Base-by-base conservation (phyloP, 345 rosid species). In the Aquilaria malaccensis region DNA sequence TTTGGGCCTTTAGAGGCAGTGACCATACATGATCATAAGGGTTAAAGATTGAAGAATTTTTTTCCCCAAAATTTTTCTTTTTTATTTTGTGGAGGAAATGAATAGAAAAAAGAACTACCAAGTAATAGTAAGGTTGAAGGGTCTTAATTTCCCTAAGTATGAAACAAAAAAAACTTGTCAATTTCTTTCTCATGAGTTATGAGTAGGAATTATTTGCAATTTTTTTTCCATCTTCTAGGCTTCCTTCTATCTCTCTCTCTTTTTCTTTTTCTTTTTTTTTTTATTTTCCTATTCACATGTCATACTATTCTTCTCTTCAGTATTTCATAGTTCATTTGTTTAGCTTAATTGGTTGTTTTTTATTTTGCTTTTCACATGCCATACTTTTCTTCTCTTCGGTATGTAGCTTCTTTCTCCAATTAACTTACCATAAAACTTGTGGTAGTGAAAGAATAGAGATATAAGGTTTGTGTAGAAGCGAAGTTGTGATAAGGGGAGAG, bases 1-100 rank as follows among this genome's bases (percentile, higher is more conserved):
- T 60, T 72, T 92, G 52, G 81, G 98, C 72, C 97, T 92, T 59
- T 92, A 83, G 87, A 66, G 69, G 32, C 30, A 33, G 31, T n/a
- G 54, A 30, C 11, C 56, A 14, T 48, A 63, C 13, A 60, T 31
- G 55, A 48, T n/a, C 45, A 12, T 56, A 52, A 37, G 32, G 60
- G 56, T 56, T 41, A 33, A 48, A 46, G 51, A 56, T 65, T 65
- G 10, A 33, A 65, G 14, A 22, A 46, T 41, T 45, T 58, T 60
- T 50, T 52, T 30, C 37, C 51, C 22, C 22, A 22, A 22, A 22
- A 0, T 45, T 58, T 50, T 50, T 45, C 54, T 37, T 43, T 11
- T 47, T 73, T 56, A 57, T 65, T 72, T 55, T 64, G 83, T 74
- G 69, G 67, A 69, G 31, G 37, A 13, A 15, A 29, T n/a, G 31